phyloP scores from a whole-genome alignment of 116 monocot species.

The Dioscorea cayenensis region DNA sequence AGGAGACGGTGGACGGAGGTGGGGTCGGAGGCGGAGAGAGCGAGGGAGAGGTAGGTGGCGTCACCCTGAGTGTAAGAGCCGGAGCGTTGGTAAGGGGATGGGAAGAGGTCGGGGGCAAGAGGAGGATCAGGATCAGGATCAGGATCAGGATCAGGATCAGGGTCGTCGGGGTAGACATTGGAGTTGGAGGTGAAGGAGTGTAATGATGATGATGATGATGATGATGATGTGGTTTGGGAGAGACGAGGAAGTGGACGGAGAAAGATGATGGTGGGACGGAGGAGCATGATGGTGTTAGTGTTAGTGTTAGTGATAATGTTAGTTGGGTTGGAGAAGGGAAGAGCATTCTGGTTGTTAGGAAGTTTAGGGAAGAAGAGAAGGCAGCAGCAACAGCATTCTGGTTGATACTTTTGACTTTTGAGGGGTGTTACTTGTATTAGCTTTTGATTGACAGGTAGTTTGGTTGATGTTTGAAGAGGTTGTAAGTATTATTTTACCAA shows the following conservation, averaged over 20 bases:
- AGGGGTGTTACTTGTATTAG: no score
- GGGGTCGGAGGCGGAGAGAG: slow-evolving; percentile 16
- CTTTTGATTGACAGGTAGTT: no score
- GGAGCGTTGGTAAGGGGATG: slow-evolving; percentile 5
- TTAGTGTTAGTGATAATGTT: no score
- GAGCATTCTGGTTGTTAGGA: no score
- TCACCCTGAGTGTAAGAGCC: slow-evolving; percentile 43
- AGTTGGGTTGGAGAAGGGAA: no score
- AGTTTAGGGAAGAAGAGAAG: no score
- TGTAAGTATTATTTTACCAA: no score
- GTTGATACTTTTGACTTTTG: no score
- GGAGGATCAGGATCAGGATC: slow-evolving; percentile 8
- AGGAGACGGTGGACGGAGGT: slow-evolving; percentile 32
- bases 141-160: slow-evolving; percentile 5
- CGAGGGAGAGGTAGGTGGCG: slow-evolving; percentile 55
- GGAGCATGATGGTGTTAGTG: no score
- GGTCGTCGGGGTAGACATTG: not conserved
- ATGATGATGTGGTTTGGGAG: not conserved
- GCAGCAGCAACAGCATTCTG: no score
- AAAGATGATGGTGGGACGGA: no score
- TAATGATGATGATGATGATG: not conserved
- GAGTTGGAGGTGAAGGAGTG: not conserved
- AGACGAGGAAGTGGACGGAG: not conserved
- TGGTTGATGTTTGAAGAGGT: no score
- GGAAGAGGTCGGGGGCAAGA: slow-evolving; percentile 27